These are phyloP conservation scores for Nemania sp. DNA, from an alignment of 2,329 filamentous ascomycete genomes.

Conservation along the genomic window DNA sequence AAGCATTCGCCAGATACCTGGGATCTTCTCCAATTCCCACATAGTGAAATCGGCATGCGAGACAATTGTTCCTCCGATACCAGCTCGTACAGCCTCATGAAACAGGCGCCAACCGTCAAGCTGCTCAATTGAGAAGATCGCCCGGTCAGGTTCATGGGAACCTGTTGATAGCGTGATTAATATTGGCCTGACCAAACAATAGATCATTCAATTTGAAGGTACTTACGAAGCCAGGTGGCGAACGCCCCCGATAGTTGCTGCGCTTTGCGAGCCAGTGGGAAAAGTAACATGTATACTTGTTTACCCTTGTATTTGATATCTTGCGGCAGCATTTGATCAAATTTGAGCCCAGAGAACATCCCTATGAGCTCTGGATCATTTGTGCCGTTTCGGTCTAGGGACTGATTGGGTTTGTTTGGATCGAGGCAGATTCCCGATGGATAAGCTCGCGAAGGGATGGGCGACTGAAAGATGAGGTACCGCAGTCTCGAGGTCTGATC, in stretches of 20 bases:
- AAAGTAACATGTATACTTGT: conserved; percentile 37
- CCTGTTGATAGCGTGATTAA: conserved; percentile 25
- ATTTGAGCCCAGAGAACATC: conserved; percentile 29
- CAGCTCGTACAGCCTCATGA: conserved; percentile 30
- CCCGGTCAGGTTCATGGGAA: conserved; percentile 32
- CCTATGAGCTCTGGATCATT: conserved; percentile 27
- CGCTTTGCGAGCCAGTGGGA: conserved; percentile 33
- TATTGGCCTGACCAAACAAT: neutral
- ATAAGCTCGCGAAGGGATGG: conserved; percentile 26
- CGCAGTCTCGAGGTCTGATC: conserved; percentile 25
- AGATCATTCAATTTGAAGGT: neutral
- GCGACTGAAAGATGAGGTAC: conserved; percentile 33
- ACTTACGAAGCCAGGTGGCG: conserved; percentile 39
- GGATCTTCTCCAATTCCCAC: conserved; percentile 33
- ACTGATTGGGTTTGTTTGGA: conserved; percentile 4
- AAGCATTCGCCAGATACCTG: conserved; percentile 32
- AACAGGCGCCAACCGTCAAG: conserved; percentile 35
- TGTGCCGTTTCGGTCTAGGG: conserved; percentile 15
- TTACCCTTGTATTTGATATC: conserved; percentile 27
- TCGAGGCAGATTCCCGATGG: conserved; percentile 22
- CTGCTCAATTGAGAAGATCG: conserved; percentile 35
- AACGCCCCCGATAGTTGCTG: conserved; percentile 30
- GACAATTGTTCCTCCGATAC: conserved; percentile 37
- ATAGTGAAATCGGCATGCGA: conserved; percentile 35
- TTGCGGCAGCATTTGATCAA: conserved; percentile 30